Base-by-base conservation (phyloP, 352 stramenopile species). In the Phytopythium vexans region DNA sequence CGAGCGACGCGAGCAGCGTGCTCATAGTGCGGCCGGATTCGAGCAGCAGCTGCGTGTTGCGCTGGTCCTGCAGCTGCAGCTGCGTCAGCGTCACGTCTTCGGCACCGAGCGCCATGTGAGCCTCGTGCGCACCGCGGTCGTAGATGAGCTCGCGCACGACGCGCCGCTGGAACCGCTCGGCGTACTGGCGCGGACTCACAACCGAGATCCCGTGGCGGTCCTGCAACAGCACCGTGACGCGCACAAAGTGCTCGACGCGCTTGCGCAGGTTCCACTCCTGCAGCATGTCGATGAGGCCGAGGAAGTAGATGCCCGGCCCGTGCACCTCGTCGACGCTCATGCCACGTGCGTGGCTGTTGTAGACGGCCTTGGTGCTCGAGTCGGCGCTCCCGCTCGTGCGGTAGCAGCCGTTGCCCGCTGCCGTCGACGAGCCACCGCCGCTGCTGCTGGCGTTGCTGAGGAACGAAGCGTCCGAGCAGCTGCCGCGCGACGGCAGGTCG, bases 281-380 rank as follows among this genome's bases (percentile, higher is more conserved):
- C 10, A 98, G 73, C 57, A 98, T 97, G 58, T 98, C 93, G 65
- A 98, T 98, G 31, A 98, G 77, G 1, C 94, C 94, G 68, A 98
- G 92, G 65, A 94, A 98, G 66, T 97, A 98, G 15, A 98, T 77
- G 10, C 95, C 95, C 12, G 89, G 89, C 9, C 92, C 88, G 49
- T 94, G 88, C 39, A 97, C 89, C 58, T 94, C 70, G 38, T 92
- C 80, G 35, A 88, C 72, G 64, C 73, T 78, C 87, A 93, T 86
- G 58, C 79, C 67, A 35, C 77, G 66, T 16, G 54, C 47, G 41
- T 76, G 56, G 52, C 72, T 67, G 54, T 77, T 60, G 59, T 81
- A 70, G 43, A 88, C 63, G 2, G 77, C 64, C 45, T 89, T 84
- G 43, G 66, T 77, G 58, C 35, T 62, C 37, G 51, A 61, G 14